Evolutionary conservation across 805 yeast species (phyloP).

Genomic region (Yarrowia porcina): DNA sequence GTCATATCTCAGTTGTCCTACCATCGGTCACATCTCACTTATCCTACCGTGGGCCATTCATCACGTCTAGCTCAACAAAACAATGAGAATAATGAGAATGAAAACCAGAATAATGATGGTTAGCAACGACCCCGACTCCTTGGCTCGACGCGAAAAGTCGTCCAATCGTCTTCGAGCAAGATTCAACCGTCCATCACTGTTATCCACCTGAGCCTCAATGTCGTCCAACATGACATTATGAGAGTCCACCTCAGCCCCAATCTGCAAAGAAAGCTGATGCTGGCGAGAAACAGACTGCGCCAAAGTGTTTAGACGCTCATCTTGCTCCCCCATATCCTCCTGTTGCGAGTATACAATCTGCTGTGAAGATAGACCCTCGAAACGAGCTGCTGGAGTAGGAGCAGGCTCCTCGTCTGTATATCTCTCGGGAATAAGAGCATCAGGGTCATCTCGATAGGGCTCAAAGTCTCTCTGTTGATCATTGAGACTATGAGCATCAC

Average conservation of each 20-base stretch:
- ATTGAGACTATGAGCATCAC: conserved; percentile 6
- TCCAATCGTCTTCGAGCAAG: conserved; percentile 39
- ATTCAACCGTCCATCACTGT: conserved; percentile 37
- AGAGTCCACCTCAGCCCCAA: conserved; percentile 40
- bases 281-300: conserved; percentile 41
- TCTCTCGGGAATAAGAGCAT: conserved; percentile 23
- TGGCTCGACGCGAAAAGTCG: conserved; percentile 40
- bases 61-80: conserved; percentile 34
- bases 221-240: conserved; percentile 41
- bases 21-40: conserved; percentile 10
- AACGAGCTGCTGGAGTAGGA: conserved; percentile 9
- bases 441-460: conserved; percentile 36
- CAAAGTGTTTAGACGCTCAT: conserved; percentile 39
- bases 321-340: conserved; percentile 40
- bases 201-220: conserved; percentile 41
- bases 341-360: conserved; percentile 33
- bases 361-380: conserved; percentile 16
- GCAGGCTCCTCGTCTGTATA: conserved; percentile 12
- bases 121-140: conserved; percentile 40
- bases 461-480: conserved; percentile 26
- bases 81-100: conserved; percentile 38
- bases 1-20: conserved; percentile 16
- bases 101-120: conserved; percentile 39
- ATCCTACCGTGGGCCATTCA: conserved; percentile 10
- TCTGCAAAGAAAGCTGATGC: conserved; percentile 40